Evolutionary conservation across 2,329 filamentous ascomycete genomes (phyloP).

Genomic region (Diaporthe helianthi): DNA sequence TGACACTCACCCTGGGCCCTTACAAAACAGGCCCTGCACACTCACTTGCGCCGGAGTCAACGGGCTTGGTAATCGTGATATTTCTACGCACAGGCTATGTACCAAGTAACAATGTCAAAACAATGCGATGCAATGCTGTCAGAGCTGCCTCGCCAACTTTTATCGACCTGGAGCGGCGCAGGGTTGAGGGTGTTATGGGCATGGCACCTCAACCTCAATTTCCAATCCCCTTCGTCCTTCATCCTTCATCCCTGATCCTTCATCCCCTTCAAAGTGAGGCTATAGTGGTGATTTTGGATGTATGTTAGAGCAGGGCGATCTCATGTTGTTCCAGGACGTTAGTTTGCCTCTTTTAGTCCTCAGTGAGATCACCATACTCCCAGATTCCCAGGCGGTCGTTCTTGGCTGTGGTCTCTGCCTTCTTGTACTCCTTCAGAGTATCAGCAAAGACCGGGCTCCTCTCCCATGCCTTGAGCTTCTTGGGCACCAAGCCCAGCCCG

Average conservation of each 20-base stretch:
- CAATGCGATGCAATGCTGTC: constrained; percentile 14
- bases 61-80: constrained; percentile 8
- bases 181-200: background rate
- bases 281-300: background rate
- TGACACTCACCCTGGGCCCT: constrained; percentile 4
- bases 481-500: constrained; percentile 88
- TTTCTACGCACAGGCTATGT: constrained; percentile 8
- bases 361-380: constrained; percentile 97
- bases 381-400: constrained; percentile 84
- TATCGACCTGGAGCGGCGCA: background rate
- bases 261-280: background rate
- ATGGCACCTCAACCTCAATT: background rate
- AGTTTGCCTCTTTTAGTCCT: constrained; percentile 67
- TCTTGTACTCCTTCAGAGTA: constrained; percentile 74
- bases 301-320: background rate
- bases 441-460: constrained; percentile 71
- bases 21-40: background rate
- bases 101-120: constrained; percentile 18
- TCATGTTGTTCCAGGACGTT: background rate
- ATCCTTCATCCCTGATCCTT: background rate
- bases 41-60: background rate
- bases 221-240: background rate
- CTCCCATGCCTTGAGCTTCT: constrained; percentile 93
- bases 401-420: constrained; percentile 82
- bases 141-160: constrained; percentile 24